Evolutionary conservation across 345 rosid genomes (phyloP).

Genomic region (Pistacia vera): DNA sequence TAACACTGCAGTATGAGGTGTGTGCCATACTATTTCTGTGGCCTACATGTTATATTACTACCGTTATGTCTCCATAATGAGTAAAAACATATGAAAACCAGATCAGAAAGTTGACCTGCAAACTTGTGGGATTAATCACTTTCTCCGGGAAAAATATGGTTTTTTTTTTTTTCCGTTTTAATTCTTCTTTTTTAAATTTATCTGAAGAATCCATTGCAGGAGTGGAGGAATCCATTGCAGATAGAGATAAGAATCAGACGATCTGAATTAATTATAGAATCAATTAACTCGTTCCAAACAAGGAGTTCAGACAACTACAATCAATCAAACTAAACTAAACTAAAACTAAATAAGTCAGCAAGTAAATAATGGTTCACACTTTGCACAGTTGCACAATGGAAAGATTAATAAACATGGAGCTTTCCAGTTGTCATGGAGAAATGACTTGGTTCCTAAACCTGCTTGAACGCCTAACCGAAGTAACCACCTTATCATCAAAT

Average conservation of each 20-base stretch:
- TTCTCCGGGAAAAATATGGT: no score
- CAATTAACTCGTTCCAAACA: no score
- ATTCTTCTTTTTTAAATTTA: background rate
- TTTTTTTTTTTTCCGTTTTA: no score
- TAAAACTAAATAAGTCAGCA: slow-evolving; percentile 22
- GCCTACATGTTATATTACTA: background rate
- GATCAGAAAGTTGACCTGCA: background rate
- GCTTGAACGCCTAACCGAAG: slow-evolving; percentile 88
- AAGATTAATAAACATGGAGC: background rate
- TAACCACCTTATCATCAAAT: slow-evolving; percentile 41
- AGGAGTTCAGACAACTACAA: background rate
- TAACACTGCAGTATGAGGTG: background rate
- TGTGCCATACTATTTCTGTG: background rate
- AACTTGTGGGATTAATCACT: background rate
- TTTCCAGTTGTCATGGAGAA: slow-evolving; percentile 38
- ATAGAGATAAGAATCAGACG: slow-evolving; percentile 6
- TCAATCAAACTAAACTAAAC: slow-evolving; percentile 15
- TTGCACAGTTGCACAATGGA: slow-evolving; percentile 35
- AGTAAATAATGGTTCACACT: slow-evolving; percentile 8
- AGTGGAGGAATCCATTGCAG: background rate
- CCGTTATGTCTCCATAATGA: slow-evolving; percentile 1
- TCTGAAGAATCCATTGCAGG: background rate
- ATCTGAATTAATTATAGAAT: slow-evolving; percentile 1
- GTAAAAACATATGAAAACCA: background rate
- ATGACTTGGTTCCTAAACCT: slow-evolving; percentile 57